phyloP scores from a whole-genome alignment of 1,284 basidiomycete species.

The Microbotryomycetes sp. region DNA sequence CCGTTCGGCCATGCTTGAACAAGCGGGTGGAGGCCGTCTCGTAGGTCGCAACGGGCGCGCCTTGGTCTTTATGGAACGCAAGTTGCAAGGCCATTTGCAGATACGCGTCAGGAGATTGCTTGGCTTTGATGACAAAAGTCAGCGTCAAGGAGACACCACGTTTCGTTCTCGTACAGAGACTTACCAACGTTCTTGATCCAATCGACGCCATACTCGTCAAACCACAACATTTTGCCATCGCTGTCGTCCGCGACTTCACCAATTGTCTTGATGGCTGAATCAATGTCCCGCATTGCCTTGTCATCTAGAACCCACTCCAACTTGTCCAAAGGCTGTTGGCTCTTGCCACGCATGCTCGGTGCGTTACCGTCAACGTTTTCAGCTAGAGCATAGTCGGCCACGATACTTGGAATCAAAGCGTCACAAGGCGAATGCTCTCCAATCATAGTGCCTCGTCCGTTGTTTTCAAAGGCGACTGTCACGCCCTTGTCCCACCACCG shows the following conservation, averaged over 20 bases:
- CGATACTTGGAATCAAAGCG: constrained; percentile 81
- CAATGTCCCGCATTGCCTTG: constrained; percentile 53
- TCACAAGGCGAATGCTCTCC: constrained; percentile 93
- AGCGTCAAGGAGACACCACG: constrained; percentile 1
- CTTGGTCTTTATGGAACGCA: constrained; percentile 76
- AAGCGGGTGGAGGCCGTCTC: constrained; percentile 90
- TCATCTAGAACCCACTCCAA: constrained; percentile 72
- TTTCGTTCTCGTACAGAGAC: constrained; percentile 40
- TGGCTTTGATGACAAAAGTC: constrained; percentile 45
- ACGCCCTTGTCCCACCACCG: constrained; percentile 91
- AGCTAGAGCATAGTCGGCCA: constrained; percentile 74
- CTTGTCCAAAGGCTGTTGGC: constrained; percentile 35
- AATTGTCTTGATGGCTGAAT: constrained; percentile 55
- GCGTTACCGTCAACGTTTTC: constrained; percentile 40
- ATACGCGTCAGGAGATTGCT: constrained; percentile 78
- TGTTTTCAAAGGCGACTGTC: constrained; percentile 74
- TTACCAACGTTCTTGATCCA: constrained; percentile 79
- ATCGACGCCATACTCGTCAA: constrained; percentile 73
- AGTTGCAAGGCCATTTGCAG: constrained; percentile 91
- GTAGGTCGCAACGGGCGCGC: constrained; percentile 79
- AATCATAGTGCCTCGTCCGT: constrained; percentile 73
- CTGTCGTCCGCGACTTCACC: constrained; percentile 63
- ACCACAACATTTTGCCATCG: constrained; percentile 78
- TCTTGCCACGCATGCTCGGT: constrained; percentile 3
- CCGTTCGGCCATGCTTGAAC: constrained; percentile 84